phyloP scores from a whole-genome alignment of 2,329 filamentous ascomycete species.

The Scedosporium aurantiacum region DNA sequence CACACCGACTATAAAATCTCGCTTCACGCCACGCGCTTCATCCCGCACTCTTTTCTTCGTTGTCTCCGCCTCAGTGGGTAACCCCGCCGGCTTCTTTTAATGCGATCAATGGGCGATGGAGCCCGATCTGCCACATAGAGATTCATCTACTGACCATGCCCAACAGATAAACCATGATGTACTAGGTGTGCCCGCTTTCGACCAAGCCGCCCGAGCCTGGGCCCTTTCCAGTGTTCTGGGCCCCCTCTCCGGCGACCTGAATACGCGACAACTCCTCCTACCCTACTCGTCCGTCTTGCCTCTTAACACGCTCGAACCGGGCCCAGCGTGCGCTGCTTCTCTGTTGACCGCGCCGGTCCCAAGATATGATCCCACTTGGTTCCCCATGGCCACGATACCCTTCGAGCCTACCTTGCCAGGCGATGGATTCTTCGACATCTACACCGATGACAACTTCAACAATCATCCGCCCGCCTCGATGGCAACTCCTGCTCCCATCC shows the following conservation, averaged over 20 bases:
- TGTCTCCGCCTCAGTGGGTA: constrained; percentile 2
- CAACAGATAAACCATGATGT: constrained; percentile 5
- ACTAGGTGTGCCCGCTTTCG: neutral
- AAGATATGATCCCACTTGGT: constrained; percentile 1
- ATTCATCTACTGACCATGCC: neutral
- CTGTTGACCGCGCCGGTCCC: neutral
- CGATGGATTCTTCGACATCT: constrained; percentile 43
- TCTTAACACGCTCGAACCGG: neutral
- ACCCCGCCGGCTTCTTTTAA: neutral
- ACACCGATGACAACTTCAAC: constrained; percentile 28
- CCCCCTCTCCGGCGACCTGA: neutral
- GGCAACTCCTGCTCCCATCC: constrained; percentile 15
- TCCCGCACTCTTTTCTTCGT: neutral
- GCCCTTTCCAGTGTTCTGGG: neutral
- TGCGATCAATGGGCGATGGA: neutral
- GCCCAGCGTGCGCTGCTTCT: neutral
- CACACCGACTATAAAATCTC: neutral
- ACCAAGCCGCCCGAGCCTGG: constrained; percentile 2
- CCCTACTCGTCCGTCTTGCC: neutral
- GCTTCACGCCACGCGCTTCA: neutral
- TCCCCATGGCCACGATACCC: constrained; percentile 41
- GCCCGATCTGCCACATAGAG: neutral
- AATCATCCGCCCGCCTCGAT: constrained; percentile 14
- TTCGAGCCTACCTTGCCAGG: constrained; percentile 32
- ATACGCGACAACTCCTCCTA: neutral